A percentile compares a stretch with the other conserved stretches of the same genome.
These are phyloP conservation scores for Populus tremula DNA, from an alignment of 345 rosid species.

Conservation along the genomic window DNA sequence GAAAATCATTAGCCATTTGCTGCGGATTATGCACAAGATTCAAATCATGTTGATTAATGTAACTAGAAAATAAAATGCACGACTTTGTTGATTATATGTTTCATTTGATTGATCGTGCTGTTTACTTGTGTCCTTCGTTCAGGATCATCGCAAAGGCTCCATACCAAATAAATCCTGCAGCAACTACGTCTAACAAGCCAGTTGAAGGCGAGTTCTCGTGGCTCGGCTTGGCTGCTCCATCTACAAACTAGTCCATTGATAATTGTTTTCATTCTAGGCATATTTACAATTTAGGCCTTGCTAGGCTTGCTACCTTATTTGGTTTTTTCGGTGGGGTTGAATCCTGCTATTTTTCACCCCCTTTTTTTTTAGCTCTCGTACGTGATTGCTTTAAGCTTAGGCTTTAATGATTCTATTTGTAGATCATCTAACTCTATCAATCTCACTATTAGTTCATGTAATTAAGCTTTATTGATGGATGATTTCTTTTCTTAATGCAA, in stretches of 20 bases:
- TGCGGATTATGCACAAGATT: background rate
- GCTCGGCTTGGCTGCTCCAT: conserved; percentile 69
- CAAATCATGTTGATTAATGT: background rate
- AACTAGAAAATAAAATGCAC: background rate
- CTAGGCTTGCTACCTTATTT: background rate
- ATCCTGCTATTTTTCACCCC: conserved; percentile 1
- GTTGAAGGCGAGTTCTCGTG: conserved; percentile 49
- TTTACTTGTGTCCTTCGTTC: conserved; percentile 16
- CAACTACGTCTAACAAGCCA: conserved; percentile 33
- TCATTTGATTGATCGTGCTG: background rate
- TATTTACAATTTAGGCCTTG: background rate
- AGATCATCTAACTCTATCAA: conserved; percentile 21
- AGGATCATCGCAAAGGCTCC: conserved; percentile 69
- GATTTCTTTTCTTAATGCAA: background rate
- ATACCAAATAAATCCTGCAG: conserved; percentile 37
- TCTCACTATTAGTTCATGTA: conserved; percentile 27
- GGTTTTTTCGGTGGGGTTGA: conserved; percentile 17
- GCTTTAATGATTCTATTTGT: conserved; percentile 8
- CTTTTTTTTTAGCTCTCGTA: background rate
- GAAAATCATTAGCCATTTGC: background rate
- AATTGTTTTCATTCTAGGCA: conserved; percentile 5
- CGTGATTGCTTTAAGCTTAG: conserved; percentile 8
- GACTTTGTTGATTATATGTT: background rate
- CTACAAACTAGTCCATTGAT: conserved; percentile 15
- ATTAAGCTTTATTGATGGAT: conserved; percentile 5